Evolutionary conservation across 768 basidiomycete genomes (phyloP).

Genomic region (Imleria badia): DNA sequence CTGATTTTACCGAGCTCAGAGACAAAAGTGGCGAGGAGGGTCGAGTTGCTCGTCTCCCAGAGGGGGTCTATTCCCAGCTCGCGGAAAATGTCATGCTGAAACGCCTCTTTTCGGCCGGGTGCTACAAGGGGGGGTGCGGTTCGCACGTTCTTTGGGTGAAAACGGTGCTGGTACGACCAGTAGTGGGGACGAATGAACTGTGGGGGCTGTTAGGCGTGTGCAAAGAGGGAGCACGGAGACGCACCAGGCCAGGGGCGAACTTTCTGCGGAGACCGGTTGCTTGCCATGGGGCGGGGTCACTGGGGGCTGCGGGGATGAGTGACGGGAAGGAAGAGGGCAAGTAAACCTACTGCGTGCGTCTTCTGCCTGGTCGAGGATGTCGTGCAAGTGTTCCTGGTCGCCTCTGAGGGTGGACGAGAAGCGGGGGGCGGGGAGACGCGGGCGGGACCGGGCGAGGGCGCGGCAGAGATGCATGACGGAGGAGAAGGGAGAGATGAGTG

Average conservation of each 20-base stretch:
- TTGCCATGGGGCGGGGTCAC: conserved; percentile 19
- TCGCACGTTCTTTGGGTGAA: conserved; percentile 18
- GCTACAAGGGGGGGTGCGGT: conserved; percentile 46
- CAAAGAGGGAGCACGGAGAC: background rate
- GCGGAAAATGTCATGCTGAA: conserved; percentile 64
- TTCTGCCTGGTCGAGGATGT: conserved; percentile 28
- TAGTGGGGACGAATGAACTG: conserved; percentile 51
- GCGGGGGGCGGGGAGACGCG: background rate
- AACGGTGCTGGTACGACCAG: conserved; percentile 41
- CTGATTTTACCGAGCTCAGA: conserved; percentile 81
- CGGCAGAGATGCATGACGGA: conserved; percentile 17
- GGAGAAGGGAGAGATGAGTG: background rate
- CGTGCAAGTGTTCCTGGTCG: conserved; percentile 23
- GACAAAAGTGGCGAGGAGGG: conserved; percentile 56
- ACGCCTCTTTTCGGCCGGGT: conserved; percentile 55
- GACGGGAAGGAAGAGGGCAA: too few species aligned
- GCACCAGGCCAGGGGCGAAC: conserved; percentile 25
- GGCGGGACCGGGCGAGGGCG: conserved; percentile 6
- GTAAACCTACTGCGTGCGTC: conserved; percentile 15
- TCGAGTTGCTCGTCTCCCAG: conserved; percentile 59
- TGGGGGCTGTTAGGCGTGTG: background rate
- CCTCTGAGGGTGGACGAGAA: conserved; percentile 20
- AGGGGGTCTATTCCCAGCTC: conserved; percentile 74
- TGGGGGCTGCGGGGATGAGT: conserved; percentile 9
- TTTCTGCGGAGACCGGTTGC: conserved; percentile 26